These are phyloP conservation scores for Zoysia matrella DNA, from an alignment of 202 grass and related monocot genomes.

Conservation along the genomic window DNA sequence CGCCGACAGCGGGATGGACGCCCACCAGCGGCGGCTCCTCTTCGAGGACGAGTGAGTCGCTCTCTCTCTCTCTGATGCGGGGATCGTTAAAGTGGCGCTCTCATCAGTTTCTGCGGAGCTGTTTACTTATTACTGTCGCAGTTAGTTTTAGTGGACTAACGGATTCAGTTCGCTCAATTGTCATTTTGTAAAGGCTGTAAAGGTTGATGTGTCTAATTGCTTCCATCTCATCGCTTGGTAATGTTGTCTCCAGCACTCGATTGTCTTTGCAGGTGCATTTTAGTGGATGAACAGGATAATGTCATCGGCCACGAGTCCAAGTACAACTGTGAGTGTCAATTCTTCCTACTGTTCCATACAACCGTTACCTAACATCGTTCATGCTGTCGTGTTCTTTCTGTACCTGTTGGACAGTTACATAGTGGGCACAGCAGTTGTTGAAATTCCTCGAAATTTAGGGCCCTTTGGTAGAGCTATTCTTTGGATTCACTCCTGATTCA, in stretches of 20 bases:
- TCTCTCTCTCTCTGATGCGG: no score
- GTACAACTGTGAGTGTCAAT: conserved; percentile 69
- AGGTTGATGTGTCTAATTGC: neutral
- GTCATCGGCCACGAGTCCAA: conserved; percentile 29
- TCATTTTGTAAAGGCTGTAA: neutral
- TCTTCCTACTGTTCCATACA: neutral
- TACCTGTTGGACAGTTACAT: neutral
- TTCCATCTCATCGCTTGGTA: conserved; percentile 1
- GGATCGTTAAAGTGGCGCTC: neutral
- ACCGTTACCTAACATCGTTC: neutral
- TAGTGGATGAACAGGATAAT: conserved; percentile 68
- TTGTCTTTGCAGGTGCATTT: conserved; percentile 72
- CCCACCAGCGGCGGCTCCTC: conserved; percentile 87
- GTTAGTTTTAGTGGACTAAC: neutral
- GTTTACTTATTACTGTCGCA: neutral
- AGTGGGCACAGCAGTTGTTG: neutral
- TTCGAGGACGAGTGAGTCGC: conserved; percentile 85
- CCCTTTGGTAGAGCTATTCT: no score
- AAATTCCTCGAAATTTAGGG: neutral
- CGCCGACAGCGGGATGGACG: conserved; percentile 69
- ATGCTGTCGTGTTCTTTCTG: neutral
- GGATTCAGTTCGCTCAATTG: neutral
- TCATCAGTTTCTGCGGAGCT: neutral
- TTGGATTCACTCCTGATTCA: no score
- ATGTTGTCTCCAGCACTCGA: neutral